phyloP scores from a whole-genome alignment of 1,284 basidiomycete species.

The Puccinia triticina region DNA sequence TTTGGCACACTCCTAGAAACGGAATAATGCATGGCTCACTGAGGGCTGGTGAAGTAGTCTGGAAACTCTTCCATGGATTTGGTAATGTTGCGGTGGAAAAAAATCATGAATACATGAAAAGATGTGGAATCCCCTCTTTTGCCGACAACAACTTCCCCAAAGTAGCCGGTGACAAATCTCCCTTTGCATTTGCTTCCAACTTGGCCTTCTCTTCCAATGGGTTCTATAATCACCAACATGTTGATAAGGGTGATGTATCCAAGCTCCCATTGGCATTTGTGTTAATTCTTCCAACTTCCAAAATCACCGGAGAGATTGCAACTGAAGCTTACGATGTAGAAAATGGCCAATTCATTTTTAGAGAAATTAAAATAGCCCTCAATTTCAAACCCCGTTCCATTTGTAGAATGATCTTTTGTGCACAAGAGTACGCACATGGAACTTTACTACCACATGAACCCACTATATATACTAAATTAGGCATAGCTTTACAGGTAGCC shows the following conservation, averaged over 20 bases:
- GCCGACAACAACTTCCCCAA: slow-evolving; percentile 6
- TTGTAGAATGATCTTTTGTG: slow-evolving; percentile 7
- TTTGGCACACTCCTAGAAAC: no score
- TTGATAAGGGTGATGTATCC: background rate
- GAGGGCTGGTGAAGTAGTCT: background rate
- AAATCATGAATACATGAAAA: background rate
- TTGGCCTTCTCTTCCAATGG: background rate
- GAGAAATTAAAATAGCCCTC: background rate
- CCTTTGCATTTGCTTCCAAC: background rate
- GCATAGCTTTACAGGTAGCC: background rate
- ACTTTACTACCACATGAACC: background rate
- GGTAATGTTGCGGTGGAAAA: slow-evolving; percentile 4
- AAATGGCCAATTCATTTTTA: slow-evolving; percentile 23
- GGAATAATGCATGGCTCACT: background rate
- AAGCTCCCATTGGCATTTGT: slow-evolving; percentile 4
- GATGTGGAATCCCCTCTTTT: background rate
- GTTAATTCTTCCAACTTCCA: slow-evolving; percentile 7
- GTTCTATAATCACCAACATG: slow-evolving; percentile 9
- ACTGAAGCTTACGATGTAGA: slow-evolving; percentile 3
- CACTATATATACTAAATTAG: background rate
- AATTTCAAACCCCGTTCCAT: slow-evolving; percentile 9
- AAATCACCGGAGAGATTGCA: background rate
- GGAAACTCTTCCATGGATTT: slow-evolving; percentile 13
- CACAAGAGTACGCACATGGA: slow-evolving; percentile 8
- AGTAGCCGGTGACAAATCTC: background rate